These are phyloP conservation scores for Daucus carota DNA, from an alignment of 129 eudicot species.

Conservation along the genomic window DNA sequence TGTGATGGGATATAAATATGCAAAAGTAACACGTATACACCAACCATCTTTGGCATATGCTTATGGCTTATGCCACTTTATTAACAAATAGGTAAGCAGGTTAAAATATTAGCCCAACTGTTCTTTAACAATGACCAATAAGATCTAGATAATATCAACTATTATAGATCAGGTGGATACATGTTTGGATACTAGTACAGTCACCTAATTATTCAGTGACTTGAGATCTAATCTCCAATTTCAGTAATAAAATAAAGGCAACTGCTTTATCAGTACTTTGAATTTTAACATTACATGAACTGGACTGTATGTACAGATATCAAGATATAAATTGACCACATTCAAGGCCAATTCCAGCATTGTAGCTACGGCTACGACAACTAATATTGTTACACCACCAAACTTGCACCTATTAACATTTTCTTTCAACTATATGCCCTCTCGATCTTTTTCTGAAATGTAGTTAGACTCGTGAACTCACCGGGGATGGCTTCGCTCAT, in stretches of 20 bases:
- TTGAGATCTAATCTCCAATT: neutral
- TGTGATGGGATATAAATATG: neutral
- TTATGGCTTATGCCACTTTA: neutral
- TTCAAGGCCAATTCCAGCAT: neutral
- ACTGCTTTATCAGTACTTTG: neutral
- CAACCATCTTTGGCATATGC: constrained; percentile 5
- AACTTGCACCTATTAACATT: neutral
- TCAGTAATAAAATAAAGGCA: neutral
- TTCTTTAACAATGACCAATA: neutral
- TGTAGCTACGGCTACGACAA: neutral
- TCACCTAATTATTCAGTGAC: neutral
- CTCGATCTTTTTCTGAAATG: neutral
- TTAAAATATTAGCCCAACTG: neutral
- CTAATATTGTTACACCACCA: constrained; percentile 2
- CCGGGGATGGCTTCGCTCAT: neutral
- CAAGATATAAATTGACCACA: neutral
- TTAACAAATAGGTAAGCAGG: neutral
- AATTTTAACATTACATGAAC: neutral
- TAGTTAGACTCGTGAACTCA: neutral
- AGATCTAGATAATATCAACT: neutral
- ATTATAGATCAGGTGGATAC: neutral
- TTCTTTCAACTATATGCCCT: neutral
- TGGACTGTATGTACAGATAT: neutral
- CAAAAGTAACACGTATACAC: neutral
- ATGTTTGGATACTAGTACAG: neutral